Conservation (phyloP, 2,329 filamentous ascomycete genomes). For the Hypoxylon sp. region DNA sequence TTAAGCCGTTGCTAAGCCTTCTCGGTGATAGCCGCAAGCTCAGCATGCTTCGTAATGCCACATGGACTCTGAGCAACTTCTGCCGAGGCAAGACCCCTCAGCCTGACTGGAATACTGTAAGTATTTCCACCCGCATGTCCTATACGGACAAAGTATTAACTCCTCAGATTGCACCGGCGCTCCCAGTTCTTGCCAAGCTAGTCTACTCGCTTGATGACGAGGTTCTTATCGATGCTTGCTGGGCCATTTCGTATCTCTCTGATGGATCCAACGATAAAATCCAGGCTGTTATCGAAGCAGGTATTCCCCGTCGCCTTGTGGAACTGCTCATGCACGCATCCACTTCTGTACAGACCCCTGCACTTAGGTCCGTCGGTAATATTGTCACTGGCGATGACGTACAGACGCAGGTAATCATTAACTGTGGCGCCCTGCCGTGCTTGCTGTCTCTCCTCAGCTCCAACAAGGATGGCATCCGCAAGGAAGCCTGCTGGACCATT, state of each 20-base stretch:
- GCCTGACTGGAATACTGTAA: constrained; percentile 95
- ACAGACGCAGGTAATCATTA: constrained; percentile 99
- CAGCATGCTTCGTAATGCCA: constrained; percentile 98
- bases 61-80: constrained; percentile 99
- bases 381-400: constrained; percentile 99
- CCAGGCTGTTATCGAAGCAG: constrained; percentile 97
- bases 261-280: constrained; percentile 99
- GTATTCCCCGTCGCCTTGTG: constrained; percentile 94
- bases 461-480: constrained; percentile 98
- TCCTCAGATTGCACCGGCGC: constrained; percentile 87
- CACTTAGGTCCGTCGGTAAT: constrained; percentile 96
- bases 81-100: constrained; percentile 99
- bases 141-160: constrained; percentile 40
- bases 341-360: constrained; percentile 97
- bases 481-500: constrained; percentile 99
- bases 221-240: constrained; percentile 98
- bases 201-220: constrained; percentile 99
- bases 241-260: constrained; percentile 98
- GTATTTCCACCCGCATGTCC: constrained; percentile 56
- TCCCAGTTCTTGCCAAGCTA: constrained; percentile 95
- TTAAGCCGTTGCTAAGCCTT: constrained; percentile 89
- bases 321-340: constrained; percentile 98
- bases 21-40: constrained; percentile 98
- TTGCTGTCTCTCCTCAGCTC: constrained; percentile 95
- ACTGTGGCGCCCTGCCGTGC: constrained; percentile 92